These are phyloP conservation scores for Rosa persica DNA, from an alignment of 306 rosid species.

Conservation along the genomic window DNA sequence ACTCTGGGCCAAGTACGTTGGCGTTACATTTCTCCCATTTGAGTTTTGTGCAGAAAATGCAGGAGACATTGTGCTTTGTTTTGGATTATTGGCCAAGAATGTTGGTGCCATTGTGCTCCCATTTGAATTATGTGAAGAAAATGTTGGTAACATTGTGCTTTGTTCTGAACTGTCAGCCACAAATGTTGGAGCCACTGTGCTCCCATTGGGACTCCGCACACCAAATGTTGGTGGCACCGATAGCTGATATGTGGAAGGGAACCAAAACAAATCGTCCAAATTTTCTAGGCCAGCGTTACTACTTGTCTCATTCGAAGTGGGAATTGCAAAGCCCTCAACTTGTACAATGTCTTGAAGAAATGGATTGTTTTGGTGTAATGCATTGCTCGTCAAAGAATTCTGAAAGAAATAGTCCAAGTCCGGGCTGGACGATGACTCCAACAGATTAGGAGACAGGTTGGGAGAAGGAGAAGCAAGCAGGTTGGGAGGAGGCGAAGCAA, in stretches of 20 bases:
- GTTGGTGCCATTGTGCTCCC: too few species aligned
- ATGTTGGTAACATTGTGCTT: too few species aligned
- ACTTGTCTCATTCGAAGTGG: background rate
- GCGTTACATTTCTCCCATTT: too few species aligned
- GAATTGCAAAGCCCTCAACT: background rate
- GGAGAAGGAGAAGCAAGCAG: background rate
- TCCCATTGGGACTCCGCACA: background rate
- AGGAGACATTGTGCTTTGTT: too few species aligned
- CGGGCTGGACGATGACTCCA: conserved; percentile 19
- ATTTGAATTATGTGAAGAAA: too few species aligned
- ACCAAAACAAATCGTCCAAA: conserved; percentile 13
- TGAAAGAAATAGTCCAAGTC: conserved; percentile 21
- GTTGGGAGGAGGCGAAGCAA: background rate
- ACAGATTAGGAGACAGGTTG: conserved; percentile 12
- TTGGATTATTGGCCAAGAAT: too few species aligned
- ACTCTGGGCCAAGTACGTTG: background rate
- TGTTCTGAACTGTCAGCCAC: too few species aligned
- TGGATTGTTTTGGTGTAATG: conserved; percentile 51
- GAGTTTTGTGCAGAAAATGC: too few species aligned
- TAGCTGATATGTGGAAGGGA: conserved; percentile 24
- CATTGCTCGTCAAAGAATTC: conserved; percentile 27
- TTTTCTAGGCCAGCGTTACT: background rate
- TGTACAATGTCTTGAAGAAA: conserved; percentile 46
- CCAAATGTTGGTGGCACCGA: background rate
- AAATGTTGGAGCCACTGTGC: background rate